Evolutionary conservation across 2,329 filamentous ascomycete genomes (phyloP).

Genomic region (Rhynchosporium secalis): DNA sequence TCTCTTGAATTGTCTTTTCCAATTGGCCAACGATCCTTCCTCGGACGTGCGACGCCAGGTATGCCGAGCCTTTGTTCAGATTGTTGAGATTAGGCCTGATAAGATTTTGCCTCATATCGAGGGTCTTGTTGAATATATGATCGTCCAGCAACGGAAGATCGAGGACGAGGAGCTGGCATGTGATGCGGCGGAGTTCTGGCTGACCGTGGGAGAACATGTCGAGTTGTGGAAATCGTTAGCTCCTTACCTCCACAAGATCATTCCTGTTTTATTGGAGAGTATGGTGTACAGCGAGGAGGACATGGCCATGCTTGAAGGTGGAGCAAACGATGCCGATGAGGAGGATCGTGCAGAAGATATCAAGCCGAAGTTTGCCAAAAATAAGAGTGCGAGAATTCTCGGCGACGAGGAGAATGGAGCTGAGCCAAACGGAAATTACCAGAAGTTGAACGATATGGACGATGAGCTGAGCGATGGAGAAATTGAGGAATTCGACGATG

Average conservation of each 20-base stretch:
- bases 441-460: conserved; percentile 49
- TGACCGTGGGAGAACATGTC: conserved; percentile 86
- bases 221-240: conserved; percentile 73
- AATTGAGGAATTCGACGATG: conserved; percentile 67
- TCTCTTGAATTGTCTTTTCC: conserved; percentile 80
- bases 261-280: conserved; percentile 86
- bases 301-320: conserved; percentile 78
- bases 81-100: conserved; percentile 87
- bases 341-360: conserved; percentile 91
- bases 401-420: conserved; percentile 52
- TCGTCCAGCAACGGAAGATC: conserved; percentile 77
- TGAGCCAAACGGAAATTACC: conserved; percentile 54
- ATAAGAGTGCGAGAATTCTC: conserved; percentile 49
- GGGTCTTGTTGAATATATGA: conserved; percentile 89
- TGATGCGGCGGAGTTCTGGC: conserved; percentile 97
- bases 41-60: conserved; percentile 88
- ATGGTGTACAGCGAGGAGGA: conserved; percentile 98
- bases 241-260: conserved; percentile 79
- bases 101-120: conserved; percentile 86
- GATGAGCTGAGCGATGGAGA: conserved; percentile 85
- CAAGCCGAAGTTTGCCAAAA: conserved; percentile 86
- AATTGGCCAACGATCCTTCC: conserved; percentile 72
- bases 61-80: conserved; percentile 87
- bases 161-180: conserved; percentile 88
- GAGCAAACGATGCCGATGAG: conserved; percentile 84